phyloP scores from a whole-genome alignment of 805 yeast genomes.

The Wickerhamiella domercqiae region DNA sequence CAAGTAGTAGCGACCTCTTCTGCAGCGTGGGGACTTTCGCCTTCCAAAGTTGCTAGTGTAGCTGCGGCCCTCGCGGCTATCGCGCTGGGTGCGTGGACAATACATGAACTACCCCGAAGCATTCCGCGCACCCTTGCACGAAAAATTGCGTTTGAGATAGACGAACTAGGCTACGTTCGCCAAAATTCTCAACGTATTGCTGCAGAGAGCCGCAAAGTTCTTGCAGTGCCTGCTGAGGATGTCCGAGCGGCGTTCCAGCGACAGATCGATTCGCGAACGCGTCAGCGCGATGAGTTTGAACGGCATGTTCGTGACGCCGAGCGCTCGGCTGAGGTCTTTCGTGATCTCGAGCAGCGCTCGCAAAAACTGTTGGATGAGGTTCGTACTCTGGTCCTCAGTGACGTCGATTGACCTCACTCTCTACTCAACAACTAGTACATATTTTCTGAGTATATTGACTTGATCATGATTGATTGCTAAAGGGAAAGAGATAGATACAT shows the following conservation, averaged over 20 bases:
- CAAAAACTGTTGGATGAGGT: not conserved
- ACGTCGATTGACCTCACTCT: not conserved
- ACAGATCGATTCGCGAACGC: slow-evolving; percentile 43
- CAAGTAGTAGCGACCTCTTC: slow-evolving; percentile 17
- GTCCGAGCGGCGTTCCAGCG: slow-evolving; percentile 57
- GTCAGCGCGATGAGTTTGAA: slow-evolving; percentile 42
- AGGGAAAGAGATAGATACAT: too few species aligned
- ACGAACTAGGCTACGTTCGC: slow-evolving; percentile 61
- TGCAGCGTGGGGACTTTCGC: slow-evolving; percentile 4
- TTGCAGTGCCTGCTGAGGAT: slow-evolving; percentile 69
- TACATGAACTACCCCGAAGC: slow-evolving; percentile 77
- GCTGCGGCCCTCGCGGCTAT: slow-evolving; percentile 34
- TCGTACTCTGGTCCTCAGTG: not conserved
- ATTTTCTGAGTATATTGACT: too few species aligned
- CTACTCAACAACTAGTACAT: too few species aligned
- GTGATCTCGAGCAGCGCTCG: slow-evolving; percentile 25
- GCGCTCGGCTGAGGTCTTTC: slow-evolving; percentile 39
- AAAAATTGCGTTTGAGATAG: slow-evolving; percentile 49
- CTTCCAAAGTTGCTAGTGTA: slow-evolving; percentile 39
- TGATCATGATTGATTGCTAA: too few species aligned
- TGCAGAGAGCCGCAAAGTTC: slow-evolving; percentile 66
- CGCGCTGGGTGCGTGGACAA: slow-evolving; percentile 43
- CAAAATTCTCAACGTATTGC: slow-evolving; percentile 63
- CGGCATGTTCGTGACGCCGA: slow-evolving; percentile 40
- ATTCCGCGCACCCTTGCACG: slow-evolving; percentile 69